Base-by-base conservation (phyloP, 257 asterid genomes). In the Fraxinus anomala region DNA sequence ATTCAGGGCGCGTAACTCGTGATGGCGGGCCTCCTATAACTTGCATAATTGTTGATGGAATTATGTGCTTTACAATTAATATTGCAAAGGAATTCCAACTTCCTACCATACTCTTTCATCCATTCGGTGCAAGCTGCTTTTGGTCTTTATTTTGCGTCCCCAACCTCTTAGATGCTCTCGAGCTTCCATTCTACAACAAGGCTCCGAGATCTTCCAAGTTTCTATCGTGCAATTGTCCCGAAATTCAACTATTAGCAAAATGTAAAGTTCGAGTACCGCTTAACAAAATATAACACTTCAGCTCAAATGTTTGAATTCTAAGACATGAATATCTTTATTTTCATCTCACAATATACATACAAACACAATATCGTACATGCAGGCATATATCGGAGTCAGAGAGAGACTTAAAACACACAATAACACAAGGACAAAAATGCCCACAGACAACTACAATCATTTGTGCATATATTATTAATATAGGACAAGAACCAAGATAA, bases 141-240 rank as follows among this genome's bases (percentile, higher is more conserved):
- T 82, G 88, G 86, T 54, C 81, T 0, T 82, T 76, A 49, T 79
- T 85, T 51, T 82, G 88, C 34, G 76, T 82, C 47, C 86, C 88
- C 3, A 72, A 44, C 0, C 82, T 82, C 40, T 70, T 82, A 70
- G 77, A 85, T 73, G 84, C 84, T n/a, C 84, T 84, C 0, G 84
- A 85, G 36, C 78, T 85, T 70, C 88, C 86, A 4, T 28, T 75
- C 3, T 63, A 2, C n/a, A 80, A 84, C 40, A 28, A 76, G 88
- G 74, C 73, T 34, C 10, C 66, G 85, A 0, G 84, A 83, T 74
- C 80, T 83, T 61, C 87, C 80, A 7, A 75, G 71, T 14, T 83
- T 83, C 28, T 83, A 82, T 24, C 82, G 84, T 28, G 63, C 51
- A 72, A 67, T 21, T 75, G 80, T 37, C 40, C 9, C 40, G 1